These are phyloP conservation scores for Globomyces pollinis-pini DNA, from an alignment of 192 early-diverging fungal genomes.

Conservation along the genomic window DNA sequence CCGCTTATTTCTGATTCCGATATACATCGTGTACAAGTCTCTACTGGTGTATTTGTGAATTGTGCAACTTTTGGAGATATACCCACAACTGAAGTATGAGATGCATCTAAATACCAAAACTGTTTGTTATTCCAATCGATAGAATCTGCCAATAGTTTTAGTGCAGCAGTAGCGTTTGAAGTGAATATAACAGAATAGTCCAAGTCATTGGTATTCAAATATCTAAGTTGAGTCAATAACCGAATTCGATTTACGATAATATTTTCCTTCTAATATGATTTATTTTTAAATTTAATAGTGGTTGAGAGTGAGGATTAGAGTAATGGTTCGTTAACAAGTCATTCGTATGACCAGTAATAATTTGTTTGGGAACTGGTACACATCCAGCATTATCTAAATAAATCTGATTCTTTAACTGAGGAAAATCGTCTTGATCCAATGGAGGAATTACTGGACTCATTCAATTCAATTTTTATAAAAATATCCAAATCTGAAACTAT, in stretches of 20 bases:
- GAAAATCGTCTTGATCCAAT: too few relatives aligned
- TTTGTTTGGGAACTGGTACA: slow-evolving; percentile 15
- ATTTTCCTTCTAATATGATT: slow-evolving; percentile 14
- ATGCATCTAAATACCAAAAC: slow-evolving; percentile 55
- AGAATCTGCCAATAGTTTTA: slow-evolving; percentile 64
- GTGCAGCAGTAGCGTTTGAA: slow-evolving; percentile 66
- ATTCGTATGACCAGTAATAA: slow-evolving; percentile 11
- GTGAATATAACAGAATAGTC: slow-evolving; percentile 71
- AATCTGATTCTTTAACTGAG: slow-evolving; percentile 16
- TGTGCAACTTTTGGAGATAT: slow-evolving; percentile 21
- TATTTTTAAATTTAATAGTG: slow-evolving; percentile 1
- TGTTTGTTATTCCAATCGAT: slow-evolving; percentile 47
- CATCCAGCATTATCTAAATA: slow-evolving; percentile 39
- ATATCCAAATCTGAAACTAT: too few relatives aligned
- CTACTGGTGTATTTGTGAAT: not conserved
- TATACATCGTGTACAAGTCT: not conserved
- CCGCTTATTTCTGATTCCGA: not conserved
- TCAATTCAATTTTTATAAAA: too few relatives aligned
- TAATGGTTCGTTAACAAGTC: slow-evolving; percentile 14
- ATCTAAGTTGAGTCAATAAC: too few relatives aligned
- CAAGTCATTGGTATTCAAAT: slow-evolving; percentile 48
- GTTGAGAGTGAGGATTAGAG: slow-evolving; percentile 34
- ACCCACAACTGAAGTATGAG: slow-evolving; percentile 73
- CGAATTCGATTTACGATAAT: too few relatives aligned
- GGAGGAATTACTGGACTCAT: too few relatives aligned